A percentile compares a stretch with the other conserved stretches of the same genome.
Evolutionary conservation across 768 basidiomycete species (phyloP).

Genomic region (Pleurotus cornucopiae): DNA sequence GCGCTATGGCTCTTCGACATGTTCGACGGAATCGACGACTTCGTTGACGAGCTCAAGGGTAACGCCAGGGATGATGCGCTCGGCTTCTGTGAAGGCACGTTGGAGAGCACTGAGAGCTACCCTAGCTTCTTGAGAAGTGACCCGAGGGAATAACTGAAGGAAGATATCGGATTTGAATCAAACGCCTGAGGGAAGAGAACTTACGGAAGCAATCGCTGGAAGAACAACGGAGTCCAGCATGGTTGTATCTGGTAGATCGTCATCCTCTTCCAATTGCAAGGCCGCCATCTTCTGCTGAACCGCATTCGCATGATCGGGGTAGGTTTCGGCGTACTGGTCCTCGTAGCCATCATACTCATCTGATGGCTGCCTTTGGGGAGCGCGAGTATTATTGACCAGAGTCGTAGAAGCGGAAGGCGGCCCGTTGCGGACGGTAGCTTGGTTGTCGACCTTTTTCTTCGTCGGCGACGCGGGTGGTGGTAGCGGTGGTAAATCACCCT

Average conservation of each 20-base stretch:
- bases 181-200: slow-evolving; percentile 21
- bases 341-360: slow-evolving; percentile 69
- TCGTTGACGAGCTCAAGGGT: slow-evolving; percentile 91
- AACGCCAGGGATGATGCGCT: slow-evolving; percentile 92
- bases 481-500: slow-evolving; percentile 60
- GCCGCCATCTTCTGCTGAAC: slow-evolving; percentile 45
- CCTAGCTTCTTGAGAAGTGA: slow-evolving; percentile 89
- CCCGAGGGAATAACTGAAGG: slow-evolving; percentile 80
- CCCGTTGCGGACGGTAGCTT: slow-evolving; percentile 64
- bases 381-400: slow-evolving; percentile 15
- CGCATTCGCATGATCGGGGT: slow-evolving; percentile 38
- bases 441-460: slow-evolving; percentile 43
- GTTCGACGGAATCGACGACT: slow-evolving; percentile 90
- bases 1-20: slow-evolving; percentile 67
- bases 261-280: slow-evolving; percentile 38
- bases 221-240: slow-evolving; percentile 95
- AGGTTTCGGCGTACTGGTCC: slow-evolving; percentile 49
- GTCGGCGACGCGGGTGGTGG: slow-evolving; percentile 36
- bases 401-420: slow-evolving; percentile 17
- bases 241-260: slow-evolving; percentile 74
- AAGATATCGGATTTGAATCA: slow-evolving; percentile 9
- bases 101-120: slow-evolving; percentile 83
- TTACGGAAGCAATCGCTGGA: slow-evolving; percentile 93
- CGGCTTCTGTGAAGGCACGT: slow-evolving; percentile 91
- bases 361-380: slow-evolving; percentile 43